These are phyloP conservation scores for Saccharomycopsis hybrid DNA, from an alignment of 1,139 yeast species.

Conservation along the genomic window DNA sequence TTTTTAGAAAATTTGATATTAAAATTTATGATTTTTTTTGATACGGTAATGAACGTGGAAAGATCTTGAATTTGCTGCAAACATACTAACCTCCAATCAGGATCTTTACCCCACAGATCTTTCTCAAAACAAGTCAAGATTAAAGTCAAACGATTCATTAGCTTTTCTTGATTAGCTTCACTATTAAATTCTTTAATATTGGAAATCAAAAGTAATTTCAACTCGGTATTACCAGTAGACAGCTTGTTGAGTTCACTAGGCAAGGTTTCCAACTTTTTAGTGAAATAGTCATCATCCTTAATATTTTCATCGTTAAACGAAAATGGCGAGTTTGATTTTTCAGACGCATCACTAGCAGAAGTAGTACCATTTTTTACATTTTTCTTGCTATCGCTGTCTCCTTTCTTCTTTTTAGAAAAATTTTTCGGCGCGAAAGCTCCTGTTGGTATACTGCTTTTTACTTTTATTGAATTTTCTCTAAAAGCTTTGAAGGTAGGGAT, in stretches of 20 bases:
- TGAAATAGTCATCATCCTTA: slow-evolving; percentile 7
- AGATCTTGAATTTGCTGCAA: slow-evolving; percentile 14
- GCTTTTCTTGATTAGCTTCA: slow-evolving; percentile 9
- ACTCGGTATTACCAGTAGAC: slow-evolving; percentile 7
- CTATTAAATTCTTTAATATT: slow-evolving; percentile 8
- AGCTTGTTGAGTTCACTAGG: slow-evolving; percentile 7
- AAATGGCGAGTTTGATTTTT: background rate
- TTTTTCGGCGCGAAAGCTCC: slow-evolving; percentile 18
- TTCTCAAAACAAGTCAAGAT: slow-evolving; percentile 20
- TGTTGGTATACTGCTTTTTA: slow-evolving; percentile 14
- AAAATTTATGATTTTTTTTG: slow-evolving; percentile 10
- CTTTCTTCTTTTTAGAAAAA: slow-evolving; percentile 5
- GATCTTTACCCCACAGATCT: slow-evolving; percentile 19
- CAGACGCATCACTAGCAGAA: background rate
- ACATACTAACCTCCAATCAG: slow-evolving; percentile 22
- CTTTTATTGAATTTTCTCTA: slow-evolving; percentile 3
- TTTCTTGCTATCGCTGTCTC: background rate
- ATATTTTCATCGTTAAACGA: background rate
- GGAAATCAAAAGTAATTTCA: slow-evolving; percentile 14
- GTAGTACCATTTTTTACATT: background rate
- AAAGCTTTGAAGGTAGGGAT: background rate
- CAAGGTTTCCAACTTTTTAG: slow-evolving; percentile 7
- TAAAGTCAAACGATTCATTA: slow-evolving; percentile 20
- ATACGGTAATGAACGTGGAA: background rate
- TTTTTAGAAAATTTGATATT: slow-evolving; percentile 16